Conservation (phyloP, 1,139 yeast genomes). For the Barnettozyma hawaiiensis region DNA sequence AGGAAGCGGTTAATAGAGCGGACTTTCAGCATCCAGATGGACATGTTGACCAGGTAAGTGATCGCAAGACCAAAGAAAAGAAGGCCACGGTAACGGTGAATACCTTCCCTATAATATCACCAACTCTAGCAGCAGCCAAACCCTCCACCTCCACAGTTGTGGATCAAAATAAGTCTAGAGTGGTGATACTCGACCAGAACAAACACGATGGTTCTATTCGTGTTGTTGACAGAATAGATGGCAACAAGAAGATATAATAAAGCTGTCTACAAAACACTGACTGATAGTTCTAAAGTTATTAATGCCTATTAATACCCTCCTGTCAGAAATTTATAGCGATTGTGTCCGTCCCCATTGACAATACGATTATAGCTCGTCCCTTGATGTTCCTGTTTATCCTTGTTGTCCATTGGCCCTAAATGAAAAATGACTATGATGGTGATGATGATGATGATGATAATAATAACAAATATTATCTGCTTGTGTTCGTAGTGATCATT, state of each 20-base stretch:
- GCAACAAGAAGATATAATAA: background rate
- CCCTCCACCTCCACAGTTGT: background rate
- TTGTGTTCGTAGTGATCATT: background rate
- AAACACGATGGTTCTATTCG: background rate
- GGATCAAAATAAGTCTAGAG: background rate
- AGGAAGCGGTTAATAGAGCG: background rate
- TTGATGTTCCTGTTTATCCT: background rate
- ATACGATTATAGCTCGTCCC: background rate
- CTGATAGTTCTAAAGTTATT: background rate
- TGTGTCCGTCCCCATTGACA: background rate
- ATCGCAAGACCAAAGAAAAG: background rate
- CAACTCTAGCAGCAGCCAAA: background rate
- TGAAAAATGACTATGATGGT: too few species aligned
- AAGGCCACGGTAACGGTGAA: background rate
- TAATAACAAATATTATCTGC: too few species aligned
- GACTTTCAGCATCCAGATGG: background rate
- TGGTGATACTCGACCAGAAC: background rate
- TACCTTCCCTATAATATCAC: background rate
- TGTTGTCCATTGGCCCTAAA: background rate
- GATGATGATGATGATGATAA: background rate
- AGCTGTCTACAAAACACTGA: background rate
- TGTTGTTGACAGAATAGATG: background rate
- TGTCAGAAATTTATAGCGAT: background rate
- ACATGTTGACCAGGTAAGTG: background rate
- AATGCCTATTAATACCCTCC: too few species aligned